A percentile compares a stretch with the other conserved stretches of the same genome.
Conservation (phyloP, 2,329 filamentous ascomycete species). For the Gyromitra esculenta region DNA sequence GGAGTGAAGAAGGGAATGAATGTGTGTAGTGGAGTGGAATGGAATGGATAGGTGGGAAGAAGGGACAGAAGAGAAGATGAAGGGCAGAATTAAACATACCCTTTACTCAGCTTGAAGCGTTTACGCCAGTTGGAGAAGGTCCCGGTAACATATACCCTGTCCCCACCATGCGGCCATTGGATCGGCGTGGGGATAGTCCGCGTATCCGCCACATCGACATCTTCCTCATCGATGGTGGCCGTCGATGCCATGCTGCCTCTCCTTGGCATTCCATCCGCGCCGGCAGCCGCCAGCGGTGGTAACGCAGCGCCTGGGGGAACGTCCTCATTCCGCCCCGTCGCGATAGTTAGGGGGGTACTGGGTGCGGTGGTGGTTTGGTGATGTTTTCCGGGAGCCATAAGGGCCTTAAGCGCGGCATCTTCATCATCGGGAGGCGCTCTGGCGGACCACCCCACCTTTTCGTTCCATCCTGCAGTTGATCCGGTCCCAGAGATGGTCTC, state of each 20-base stretch:
- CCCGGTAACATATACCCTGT: constrained; percentile 94
- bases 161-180: constrained; percentile 81
- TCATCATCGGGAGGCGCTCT: constrained; percentile 41
- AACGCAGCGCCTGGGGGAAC: constrained; percentile 35
- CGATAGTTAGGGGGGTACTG: constrained; percentile 45
- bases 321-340: constrained; percentile 45
- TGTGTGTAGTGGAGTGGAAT: constrained; percentile 1
- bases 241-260: constrained; percentile 66
- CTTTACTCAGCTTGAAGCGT: constrained; percentile 85
- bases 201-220: constrained; percentile 77
- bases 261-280: constrained; percentile 56
- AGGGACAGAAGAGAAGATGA: constrained; percentile 1
- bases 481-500: constrained; percentile 40
- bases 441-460: constrained; percentile 31
- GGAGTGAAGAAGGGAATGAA: neutral
- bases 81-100: constrained; percentile 67
- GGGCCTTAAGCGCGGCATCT: constrained; percentile 43
- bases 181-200: constrained; percentile 83
- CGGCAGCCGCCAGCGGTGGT: constrained; percentile 33
- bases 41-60: constrained; percentile 1
- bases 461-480: constrained; percentile 25
- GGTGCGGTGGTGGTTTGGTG: constrained; percentile 25
- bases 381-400: constrained; percentile 26
- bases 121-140: constrained; percentile 98
- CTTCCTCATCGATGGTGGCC: constrained; percentile 77